A percentile compares a stretch with the other conserved stretches of the same genome.
Conservation (phyloP, 345 rosid genomes). For the Arabis hirsuta region DNA sequence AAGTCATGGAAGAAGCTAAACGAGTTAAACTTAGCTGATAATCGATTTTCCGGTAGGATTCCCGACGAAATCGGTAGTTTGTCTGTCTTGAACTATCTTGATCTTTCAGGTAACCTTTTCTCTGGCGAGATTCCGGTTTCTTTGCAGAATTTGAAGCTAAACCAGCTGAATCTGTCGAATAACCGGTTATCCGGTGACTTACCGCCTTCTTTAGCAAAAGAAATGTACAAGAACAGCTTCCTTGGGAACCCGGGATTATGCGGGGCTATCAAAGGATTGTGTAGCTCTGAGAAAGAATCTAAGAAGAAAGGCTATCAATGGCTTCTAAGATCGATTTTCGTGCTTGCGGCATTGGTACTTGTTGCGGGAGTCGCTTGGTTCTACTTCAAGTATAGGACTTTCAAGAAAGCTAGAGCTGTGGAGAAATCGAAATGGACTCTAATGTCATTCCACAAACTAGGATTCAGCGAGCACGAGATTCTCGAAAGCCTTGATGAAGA, state of each 20-base stretch:
- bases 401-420: slow-evolving; percentile 63
- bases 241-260: slow-evolving; percentile 86
- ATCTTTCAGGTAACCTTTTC: slow-evolving; percentile 73
- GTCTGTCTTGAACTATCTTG: slow-evolving; percentile 84
- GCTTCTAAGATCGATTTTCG: slow-evolving; percentile 73
- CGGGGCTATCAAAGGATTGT: slow-evolving; percentile 66
- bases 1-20: slow-evolving; percentile 78
- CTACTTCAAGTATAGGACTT: slow-evolving; percentile 71
- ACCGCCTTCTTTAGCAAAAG: slow-evolving; percentile 70
- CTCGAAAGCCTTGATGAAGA: slow-evolving; percentile 87
- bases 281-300: slow-evolving; percentile 52
- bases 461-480: slow-evolving; percentile 90
- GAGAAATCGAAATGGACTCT: slow-evolving; percentile 94
- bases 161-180: slow-evolving; percentile 82
- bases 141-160: slow-evolving; percentile 86
- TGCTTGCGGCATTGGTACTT: slow-evolving; percentile 69
- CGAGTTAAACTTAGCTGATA: slow-evolving; percentile 75
- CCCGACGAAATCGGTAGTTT: slow-evolving; percentile 72
- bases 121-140: slow-evolving; percentile 68
- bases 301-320: slow-evolving; percentile 68
- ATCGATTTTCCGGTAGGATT: slow-evolving; percentile 62
- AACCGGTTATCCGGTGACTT: slow-evolving; percentile 71
- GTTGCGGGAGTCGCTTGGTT: slow-evolving; percentile 81
- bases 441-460: slow-evolving; percentile 95
- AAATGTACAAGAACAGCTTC: slow-evolving; percentile 68